These are phyloP conservation scores for Fusarium goolgardi DNA, from an alignment of 2,329 filamentous ascomycete species.

Conservation along the genomic window DNA sequence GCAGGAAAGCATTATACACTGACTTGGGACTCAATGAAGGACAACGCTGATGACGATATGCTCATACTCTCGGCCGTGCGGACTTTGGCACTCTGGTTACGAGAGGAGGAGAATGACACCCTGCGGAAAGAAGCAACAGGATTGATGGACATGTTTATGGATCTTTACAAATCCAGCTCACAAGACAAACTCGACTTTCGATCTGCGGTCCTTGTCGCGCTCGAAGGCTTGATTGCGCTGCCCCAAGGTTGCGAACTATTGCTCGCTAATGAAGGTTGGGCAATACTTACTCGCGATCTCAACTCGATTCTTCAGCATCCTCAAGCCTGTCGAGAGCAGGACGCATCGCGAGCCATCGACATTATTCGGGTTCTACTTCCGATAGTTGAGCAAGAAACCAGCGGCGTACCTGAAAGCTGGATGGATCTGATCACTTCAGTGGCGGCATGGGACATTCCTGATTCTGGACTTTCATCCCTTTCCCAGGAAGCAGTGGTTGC, in stretches of 20 bases:
- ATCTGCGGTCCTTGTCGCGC: slow-evolving; percentile 66
- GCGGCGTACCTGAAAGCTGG: slow-evolving; percentile 64
- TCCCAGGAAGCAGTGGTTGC: slow-evolving; percentile 65
- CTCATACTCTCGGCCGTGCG: slow-evolving; percentile 69
- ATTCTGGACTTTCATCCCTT: slow-evolving; percentile 39
- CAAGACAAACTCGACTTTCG: slow-evolving; percentile 63
- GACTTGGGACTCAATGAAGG: slow-evolving; percentile 68
- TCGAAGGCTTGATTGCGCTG: slow-evolving; percentile 67
- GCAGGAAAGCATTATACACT: slow-evolving; percentile 61
- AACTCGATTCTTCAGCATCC: slow-evolving; percentile 55
- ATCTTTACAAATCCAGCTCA: slow-evolving; percentile 64
- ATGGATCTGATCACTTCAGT: slow-evolving; percentile 65
- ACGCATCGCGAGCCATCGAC: slow-evolving; percentile 62
- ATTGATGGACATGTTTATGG: slow-evolving; percentile 71
- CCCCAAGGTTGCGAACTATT: slow-evolving; percentile 62
- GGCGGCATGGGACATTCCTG: slow-evolving; percentile 60
- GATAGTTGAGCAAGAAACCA: slow-evolving; percentile 60
- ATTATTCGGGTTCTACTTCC: slow-evolving; percentile 67
- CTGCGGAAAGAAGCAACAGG: slow-evolving; percentile 68
- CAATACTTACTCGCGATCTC: slow-evolving; percentile 63
- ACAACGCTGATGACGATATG: slow-evolving; percentile 64
- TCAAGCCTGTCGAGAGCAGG: slow-evolving; percentile 40
- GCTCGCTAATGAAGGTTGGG: slow-evolving; percentile 65
- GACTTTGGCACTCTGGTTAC: slow-evolving; percentile 72
- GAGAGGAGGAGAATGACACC: slow-evolving; percentile 72